These are phyloP conservation scores for Brassica cretica DNA, from an alignment of 345 rosid genomes.

Conservation along the genomic window DNA sequence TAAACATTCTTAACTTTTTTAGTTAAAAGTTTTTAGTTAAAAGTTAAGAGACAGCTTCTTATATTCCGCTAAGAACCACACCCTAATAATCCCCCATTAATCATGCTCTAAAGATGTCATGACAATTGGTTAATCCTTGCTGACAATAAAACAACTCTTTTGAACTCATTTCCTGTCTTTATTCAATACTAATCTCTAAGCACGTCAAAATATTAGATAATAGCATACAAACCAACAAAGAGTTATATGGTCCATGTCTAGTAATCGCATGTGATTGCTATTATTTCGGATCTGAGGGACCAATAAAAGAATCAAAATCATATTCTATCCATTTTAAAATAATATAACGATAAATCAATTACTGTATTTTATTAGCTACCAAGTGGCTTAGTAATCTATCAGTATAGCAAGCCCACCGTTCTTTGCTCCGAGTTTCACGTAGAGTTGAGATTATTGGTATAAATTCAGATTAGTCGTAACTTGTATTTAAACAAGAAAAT, in stretches of 20 bases:
- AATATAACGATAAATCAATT: background rate
- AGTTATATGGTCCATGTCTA: conserved; percentile 7
- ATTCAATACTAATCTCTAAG: background rate
- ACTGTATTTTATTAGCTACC: background rate
- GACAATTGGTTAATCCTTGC: no score
- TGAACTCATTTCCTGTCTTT: background rate
- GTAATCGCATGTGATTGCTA: conserved; percentile 31
- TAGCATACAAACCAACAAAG: background rate
- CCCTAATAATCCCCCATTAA: no score
- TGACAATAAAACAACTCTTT: background rate
- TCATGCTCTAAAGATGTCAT: no score
- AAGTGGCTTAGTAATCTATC: background rate
- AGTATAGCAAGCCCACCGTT: background rate
- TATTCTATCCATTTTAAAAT: background rate
- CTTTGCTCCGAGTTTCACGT: background rate
- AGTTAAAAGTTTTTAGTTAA: no score
- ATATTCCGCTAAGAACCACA: no score
- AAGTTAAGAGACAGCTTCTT: no score
- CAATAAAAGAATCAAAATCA: background rate
- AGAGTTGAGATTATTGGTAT: background rate
- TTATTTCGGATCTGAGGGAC: conserved; percentile 17
- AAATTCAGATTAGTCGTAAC: background rate
- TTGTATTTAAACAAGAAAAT: background rate
- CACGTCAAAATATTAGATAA: background rate
- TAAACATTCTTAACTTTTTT: no score